Percentiles rank a stretch among this genome's conserved stretches.
Conservation (phyloP, 192 early-diverging fungal genomes). For the Gaertneriomyces semiglobifer region DNA sequence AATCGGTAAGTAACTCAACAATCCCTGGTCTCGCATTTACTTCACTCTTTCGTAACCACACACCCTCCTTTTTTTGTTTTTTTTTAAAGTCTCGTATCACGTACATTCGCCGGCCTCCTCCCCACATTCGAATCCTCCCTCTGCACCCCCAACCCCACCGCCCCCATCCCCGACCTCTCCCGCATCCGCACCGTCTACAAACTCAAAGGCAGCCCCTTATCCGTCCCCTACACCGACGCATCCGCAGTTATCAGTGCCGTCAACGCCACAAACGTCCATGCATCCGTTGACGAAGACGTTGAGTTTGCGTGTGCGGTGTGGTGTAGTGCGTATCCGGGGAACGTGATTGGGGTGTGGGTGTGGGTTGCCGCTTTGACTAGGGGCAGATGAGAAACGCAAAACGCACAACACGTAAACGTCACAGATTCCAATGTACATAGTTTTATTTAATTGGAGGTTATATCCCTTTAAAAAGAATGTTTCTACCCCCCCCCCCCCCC, state of each 20-base stretch:
- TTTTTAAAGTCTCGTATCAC: conserved; percentile 14
- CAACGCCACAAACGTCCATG: conserved; percentile 35
- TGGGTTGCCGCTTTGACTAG: conserved; percentile 35
- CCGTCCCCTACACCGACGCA: conserved; percentile 40
- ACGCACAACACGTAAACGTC: neutral
- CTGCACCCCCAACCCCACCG: neutral
- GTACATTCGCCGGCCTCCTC: conserved; percentile 14
- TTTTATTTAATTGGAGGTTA: too few relatives aligned
- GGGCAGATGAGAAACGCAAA: neutral
- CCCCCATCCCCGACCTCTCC: conserved; percentile 13
- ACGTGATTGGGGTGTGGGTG: conserved; percentile 41
- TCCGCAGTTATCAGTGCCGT: conserved; percentile 29
- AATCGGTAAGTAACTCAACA: too few relatives aligned
- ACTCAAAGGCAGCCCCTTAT: conserved; percentile 36
- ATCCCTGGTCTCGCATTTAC: too few relatives aligned
- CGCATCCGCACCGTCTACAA: conserved; percentile 33
- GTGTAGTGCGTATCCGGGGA: conserved; percentile 36
- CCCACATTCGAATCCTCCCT: conserved; percentile 9
- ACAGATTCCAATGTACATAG: too few relatives aligned
- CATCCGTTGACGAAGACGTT: conserved; percentile 29
- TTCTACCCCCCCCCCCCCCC: too few relatives aligned
- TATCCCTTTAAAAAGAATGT: too few relatives aligned
- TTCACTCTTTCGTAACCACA: too few relatives aligned
- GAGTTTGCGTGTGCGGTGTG: conserved; percentile 49
- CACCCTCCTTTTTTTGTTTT: too few relatives aligned